Evolutionary conservation across 305 asterid genomes (phyloP).

Genomic region (Caryopteris hybrid): DNA sequence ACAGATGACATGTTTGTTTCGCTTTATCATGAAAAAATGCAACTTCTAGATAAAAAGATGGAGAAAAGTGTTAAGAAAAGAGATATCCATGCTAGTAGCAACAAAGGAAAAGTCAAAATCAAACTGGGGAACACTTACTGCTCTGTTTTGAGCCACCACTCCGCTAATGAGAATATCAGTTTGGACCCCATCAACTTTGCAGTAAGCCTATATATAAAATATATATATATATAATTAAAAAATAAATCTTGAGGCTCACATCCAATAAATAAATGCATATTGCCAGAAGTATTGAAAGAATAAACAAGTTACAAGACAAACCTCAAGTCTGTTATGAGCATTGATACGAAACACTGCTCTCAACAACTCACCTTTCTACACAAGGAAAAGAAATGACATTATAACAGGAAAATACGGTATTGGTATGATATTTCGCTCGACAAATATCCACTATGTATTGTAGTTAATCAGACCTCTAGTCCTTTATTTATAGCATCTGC

Average conservation of each 20-base stretch:
- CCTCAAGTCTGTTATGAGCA: slow-evolving; percentile 83
- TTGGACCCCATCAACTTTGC: slow-evolving; percentile 68
- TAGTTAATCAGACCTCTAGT: slow-evolving; percentile 43
- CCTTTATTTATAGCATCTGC: slow-evolving; percentile 40
- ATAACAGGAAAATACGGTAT: not conserved
- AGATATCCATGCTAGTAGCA: not conserved
- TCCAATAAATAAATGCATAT: not conserved
- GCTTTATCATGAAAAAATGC: not conserved
- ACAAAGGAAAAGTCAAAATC: not conserved
- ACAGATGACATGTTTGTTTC: not conserved
- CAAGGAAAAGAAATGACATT: slow-evolving; percentile 2
- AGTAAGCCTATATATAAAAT: slow-evolving; percentile 47
- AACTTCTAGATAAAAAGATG: not conserved
- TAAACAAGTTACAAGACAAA: slow-evolving; percentile 19
- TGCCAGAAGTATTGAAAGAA: not conserved
- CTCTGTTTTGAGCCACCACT: slow-evolving; percentile 65
- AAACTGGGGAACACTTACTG: slow-evolving; percentile 44
- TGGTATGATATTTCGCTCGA: not conserved
- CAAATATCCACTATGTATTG: not conserved
- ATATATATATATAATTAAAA: not conserved
- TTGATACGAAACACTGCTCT: slow-evolving; percentile 73
- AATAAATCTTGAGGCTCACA: slow-evolving; percentile 11
- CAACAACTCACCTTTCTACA: slow-evolving; percentile 63
- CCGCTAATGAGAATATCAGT: slow-evolving; percentile 60
- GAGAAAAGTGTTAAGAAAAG: not conserved